These are phyloP conservation scores for Nelumbo lutea DNA, from an alignment of 164 flowering plant species.

Conservation along the genomic window DNA sequence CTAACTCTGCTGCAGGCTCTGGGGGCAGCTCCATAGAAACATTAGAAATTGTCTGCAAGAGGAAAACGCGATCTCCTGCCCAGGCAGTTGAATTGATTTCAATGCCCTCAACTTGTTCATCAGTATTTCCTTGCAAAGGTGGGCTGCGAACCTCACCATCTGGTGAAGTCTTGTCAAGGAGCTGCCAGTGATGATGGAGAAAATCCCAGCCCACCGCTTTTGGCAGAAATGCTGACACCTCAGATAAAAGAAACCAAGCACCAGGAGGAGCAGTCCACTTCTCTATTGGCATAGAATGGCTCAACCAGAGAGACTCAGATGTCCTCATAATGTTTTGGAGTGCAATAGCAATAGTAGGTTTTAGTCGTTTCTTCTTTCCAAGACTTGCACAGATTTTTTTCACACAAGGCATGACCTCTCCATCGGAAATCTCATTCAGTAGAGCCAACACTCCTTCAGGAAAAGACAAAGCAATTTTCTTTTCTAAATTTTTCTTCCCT, in stretches of 20 bases:
- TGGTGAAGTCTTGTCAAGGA: slow-evolving; percentile 52
- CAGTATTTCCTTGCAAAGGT: slow-evolving; percentile 15
- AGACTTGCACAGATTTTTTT: slow-evolving; percentile 74
- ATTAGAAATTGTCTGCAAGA: slow-evolving; percentile 86
- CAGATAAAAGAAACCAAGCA: slow-evolving; percentile 91
- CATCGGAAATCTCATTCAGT: slow-evolving; percentile 58
- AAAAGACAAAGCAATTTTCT: slow-evolving; percentile 32
- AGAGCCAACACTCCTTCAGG: slow-evolving; percentile 56
- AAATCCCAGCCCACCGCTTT: slow-evolving; percentile 85
- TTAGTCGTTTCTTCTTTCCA: slow-evolving; percentile 85
- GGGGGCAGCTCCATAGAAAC: slow-evolving; percentile 82
- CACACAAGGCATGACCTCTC: slow-evolving; percentile 78
- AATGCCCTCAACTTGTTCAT: slow-evolving; percentile 27
- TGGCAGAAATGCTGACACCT: slow-evolving; percentile 75
- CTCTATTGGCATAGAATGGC: slow-evolving; percentile 53
- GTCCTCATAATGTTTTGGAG: slow-evolving; percentile 73
- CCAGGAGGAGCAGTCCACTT: slow-evolving; percentile 98
- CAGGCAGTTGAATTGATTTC: slow-evolving; percentile 56
- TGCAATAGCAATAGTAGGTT: slow-evolving; percentile 48
- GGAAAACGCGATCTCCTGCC: slow-evolving; percentile 87
- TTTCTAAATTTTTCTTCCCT: slow-evolving; percentile 26
- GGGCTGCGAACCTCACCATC: slow-evolving; percentile 29
- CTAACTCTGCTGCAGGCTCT: slow-evolving; percentile 87
- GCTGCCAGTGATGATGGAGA: slow-evolving; percentile 89
- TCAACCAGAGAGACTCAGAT: slow-evolving; percentile 78